phyloP scores from a whole-genome alignment of 1,284 basidiomycete species.

The Ceratobasidium sp. region DNA sequence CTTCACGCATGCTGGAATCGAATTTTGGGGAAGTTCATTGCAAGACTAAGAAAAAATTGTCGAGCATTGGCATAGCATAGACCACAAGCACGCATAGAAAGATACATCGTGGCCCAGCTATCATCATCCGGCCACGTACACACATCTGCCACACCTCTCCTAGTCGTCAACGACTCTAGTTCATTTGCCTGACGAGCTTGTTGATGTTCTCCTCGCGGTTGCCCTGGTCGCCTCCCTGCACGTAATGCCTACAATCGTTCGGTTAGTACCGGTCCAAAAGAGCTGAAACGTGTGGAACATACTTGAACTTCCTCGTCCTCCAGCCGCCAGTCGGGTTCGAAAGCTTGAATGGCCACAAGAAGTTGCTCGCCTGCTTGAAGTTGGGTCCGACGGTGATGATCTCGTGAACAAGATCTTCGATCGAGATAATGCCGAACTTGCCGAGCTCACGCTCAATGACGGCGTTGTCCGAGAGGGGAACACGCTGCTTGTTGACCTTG shows the following conservation, averaged over 20 bases:
- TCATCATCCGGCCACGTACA: constrained; percentile 17
- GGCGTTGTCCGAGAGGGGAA: constrained; percentile 93
- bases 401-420: constrained; percentile 99
- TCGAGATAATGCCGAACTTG: constrained; percentile 95
- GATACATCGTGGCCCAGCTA: constrained; percentile 29
- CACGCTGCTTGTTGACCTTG: constrained; percentile 97
- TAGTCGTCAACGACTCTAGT: constrained; percentile 55
- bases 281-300: constrained; percentile 42
- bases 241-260: constrained; percentile 61
- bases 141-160: constrained; percentile 10
- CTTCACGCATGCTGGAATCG: neutral
- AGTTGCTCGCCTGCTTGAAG: constrained; percentile 95
- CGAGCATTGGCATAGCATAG: constrained; percentile 35
- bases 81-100: constrained; percentile 32
- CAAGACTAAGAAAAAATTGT: constrained; percentile 23
- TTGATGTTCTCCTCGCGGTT: constrained; percentile 97
- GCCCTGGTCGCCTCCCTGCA: constrained; percentile 95
- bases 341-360: constrained; percentile 99
- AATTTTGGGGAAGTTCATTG: constrained; percentile 33
- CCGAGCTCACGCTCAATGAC: constrained; percentile 93
- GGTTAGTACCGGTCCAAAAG: constrained; percentile 5
- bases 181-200: constrained; percentile 97
- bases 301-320: constrained; percentile 94
- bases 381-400: constrained; percentile 95
- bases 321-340: constrained; percentile 99